phyloP scores from a whole-genome alignment of 1,284 basidiomycete species.

The Ganoderma meredithae region DNA sequence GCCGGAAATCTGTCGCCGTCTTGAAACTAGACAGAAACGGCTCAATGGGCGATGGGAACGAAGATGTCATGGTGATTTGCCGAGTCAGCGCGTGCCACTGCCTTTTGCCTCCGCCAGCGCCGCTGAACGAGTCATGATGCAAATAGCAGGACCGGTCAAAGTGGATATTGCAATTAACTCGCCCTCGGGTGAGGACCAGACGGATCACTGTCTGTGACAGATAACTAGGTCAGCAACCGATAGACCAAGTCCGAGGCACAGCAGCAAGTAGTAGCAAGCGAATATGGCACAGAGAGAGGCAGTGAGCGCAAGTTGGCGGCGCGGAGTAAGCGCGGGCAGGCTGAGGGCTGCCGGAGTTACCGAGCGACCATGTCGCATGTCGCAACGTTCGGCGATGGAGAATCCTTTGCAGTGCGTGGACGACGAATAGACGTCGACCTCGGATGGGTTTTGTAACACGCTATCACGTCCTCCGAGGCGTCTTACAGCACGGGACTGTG shows the following conservation, averaged over 20 bases:
- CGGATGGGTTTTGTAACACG: neutral
- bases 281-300: conserved; percentile 2
- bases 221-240: conserved; percentile 29
- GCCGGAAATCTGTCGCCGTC: conserved; percentile 24
- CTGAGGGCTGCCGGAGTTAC: conserved; percentile 13
- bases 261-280: conserved; percentile 1
- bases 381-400: conserved; percentile 8
- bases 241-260: conserved; percentile 21
- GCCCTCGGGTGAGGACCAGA: conserved; percentile 20
- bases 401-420: conserved; percentile 7
- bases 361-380: conserved; percentile 14
- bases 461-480: neutral
- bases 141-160: conserved; percentile 10
- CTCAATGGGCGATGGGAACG: conserved; percentile 26
- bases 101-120: conserved; percentile 22
- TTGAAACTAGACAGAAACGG: conserved; percentile 28
- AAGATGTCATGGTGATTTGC: conserved; percentile 27
- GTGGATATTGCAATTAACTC: conserved; percentile 22
- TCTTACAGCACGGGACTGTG: conserved; percentile 6
- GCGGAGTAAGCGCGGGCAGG: conserved; percentile 11
- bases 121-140: conserved; percentile 27
- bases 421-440: conserved; percentile 3
- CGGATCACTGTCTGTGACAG: conserved; percentile 26
- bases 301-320: conserved; percentile 12
- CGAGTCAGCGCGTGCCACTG: conserved; percentile 31